Conservation (phyloP, 164 flowering plant genomes). For the Chimonanthus praecox region DNA sequence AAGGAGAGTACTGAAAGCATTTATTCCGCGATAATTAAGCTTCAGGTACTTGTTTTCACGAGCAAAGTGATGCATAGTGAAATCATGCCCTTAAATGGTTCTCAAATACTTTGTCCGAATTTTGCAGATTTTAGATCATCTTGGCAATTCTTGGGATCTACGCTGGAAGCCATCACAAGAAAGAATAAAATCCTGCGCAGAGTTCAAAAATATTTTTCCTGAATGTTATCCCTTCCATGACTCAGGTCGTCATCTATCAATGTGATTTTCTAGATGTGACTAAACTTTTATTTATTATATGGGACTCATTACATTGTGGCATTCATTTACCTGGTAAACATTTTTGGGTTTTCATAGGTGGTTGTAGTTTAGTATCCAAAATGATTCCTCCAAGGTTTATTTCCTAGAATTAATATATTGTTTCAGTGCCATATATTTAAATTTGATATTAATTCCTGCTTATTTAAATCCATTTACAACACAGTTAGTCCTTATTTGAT, state of each 20-base stretch:
- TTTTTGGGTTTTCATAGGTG: not conserved
- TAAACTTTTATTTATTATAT: too few relatives aligned
- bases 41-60: constrained; percentile 54
- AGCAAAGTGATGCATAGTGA: constrained; percentile 2
- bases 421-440: too few relatives aligned
- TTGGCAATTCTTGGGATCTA: constrained; percentile 78
- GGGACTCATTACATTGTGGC: not conserved
- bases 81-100: not conserved
- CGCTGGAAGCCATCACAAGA: constrained; percentile 53
- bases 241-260: constrained; percentile 42
- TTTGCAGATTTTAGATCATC: constrained; percentile 77
- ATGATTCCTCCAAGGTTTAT: too few relatives aligned
- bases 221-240: constrained; percentile 51
- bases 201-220: constrained; percentile 27
- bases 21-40: constrained; percentile 70
- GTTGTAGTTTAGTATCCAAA: too few relatives aligned
- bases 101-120: not conserved
- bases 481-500: too few relatives aligned
- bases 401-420: too few relatives aligned
- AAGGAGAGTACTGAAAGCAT: constrained; percentile 86
- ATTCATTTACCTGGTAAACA: not conserved
- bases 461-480: too few relatives aligned
- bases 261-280: not conserved
- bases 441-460: too few relatives aligned
- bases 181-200: constrained; percentile 13